These are phyloP conservation scores for Trametes maxima DNA, from an alignment of 768 basidiomycete species.

Conservation along the genomic window DNA sequence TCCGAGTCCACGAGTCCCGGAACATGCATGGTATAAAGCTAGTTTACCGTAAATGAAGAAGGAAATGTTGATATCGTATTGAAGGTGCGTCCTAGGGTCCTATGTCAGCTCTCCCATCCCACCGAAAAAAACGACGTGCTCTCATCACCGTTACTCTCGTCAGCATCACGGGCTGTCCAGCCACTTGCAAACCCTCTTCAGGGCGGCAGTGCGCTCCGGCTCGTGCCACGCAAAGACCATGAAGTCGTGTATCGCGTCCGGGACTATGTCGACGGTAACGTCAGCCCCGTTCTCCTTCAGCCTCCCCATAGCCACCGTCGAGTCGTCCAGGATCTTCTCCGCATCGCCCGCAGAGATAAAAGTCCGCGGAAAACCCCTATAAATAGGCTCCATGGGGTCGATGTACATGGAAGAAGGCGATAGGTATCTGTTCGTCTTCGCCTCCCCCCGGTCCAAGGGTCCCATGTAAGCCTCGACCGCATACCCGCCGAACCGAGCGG, in stretches of 20 bases:
- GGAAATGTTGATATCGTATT: no score
- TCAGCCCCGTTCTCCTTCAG: conserved; percentile 10
- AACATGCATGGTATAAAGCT: no score
- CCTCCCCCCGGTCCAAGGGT: conserved; percentile 5
- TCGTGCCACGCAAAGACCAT: conserved; percentile 26
- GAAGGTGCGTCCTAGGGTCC: no score
- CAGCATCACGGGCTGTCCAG: not conserved
- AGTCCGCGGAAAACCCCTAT: conserved; percentile 37
- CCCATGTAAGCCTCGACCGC: conserved; percentile 11
- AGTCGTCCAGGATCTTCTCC: conserved; percentile 28
- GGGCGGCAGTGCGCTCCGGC: conserved; percentile 30
- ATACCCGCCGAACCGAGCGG: conserved; percentile 8
- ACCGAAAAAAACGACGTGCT: no score
- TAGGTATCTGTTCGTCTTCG: conserved; percentile 20
- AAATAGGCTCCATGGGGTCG: conserved; percentile 16
- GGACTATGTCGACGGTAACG: conserved; percentile 27
- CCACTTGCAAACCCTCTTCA: conserved; percentile 11
- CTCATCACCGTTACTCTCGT: no score
- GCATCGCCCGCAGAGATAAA: conserved; percentile 35
- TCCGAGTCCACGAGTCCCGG: no score
- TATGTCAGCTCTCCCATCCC: no score
- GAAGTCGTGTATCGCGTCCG: conserved; percentile 36
- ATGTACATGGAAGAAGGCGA: conserved; percentile 20
- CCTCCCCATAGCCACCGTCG: conserved; percentile 7
- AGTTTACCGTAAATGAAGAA: no score